Conservation (phyloP, 805 yeast genomes). For the Lipomyces sp. region DNA sequence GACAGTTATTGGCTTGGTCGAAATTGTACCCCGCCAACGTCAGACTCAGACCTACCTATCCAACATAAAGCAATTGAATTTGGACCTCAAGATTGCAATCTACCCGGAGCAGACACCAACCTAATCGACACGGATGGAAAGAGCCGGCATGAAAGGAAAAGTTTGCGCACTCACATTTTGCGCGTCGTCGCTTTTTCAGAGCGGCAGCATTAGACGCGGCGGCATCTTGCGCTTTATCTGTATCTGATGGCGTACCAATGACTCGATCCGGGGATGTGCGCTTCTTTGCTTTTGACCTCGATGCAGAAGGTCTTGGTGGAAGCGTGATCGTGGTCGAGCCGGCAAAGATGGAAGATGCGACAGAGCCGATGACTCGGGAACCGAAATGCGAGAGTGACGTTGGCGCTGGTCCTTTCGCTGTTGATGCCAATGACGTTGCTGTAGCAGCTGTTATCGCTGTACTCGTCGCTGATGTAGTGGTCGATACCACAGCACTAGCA, state of each 20-base stretch:
- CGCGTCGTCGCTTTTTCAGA: slow-evolving; percentile 31
- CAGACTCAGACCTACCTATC: too few relatives aligned
- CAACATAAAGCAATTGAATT: not conserved
- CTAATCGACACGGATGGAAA: not conserved
- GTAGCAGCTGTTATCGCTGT: not conserved
- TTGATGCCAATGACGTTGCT: not conserved
- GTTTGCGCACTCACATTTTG: slow-evolving; percentile 30
- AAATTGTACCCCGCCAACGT: not conserved
- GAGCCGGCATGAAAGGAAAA: not conserved
- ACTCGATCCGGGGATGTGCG: slow-evolving; percentile 37
- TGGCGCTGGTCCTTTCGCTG: slow-evolving; percentile 9
- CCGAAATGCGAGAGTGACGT: slow-evolving; percentile 17
- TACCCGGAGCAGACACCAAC: not conserved
- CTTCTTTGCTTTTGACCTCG: slow-evolving; percentile 36
- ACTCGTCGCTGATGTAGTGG: not conserved
- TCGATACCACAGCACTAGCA: not conserved
- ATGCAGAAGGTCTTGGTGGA: slow-evolving; percentile 38
- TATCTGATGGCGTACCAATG: slow-evolving; percentile 14
- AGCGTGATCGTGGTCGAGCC: slow-evolving; percentile 36
- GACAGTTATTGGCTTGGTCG: not conserved
- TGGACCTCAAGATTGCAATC: not conserved
- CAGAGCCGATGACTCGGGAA: slow-evolving; percentile 35
- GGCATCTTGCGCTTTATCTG: slow-evolving; percentile 4
- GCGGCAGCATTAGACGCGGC: slow-evolving; percentile 7
- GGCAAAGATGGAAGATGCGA: slow-evolving; percentile 36